Conservation (phyloP, 176 grass and related monocot genomes). For the maize (Zea mays) region Zm-B73-REFERENCE-NAM-5.0 NC_050105.1:64952501-64953000, state of each 20-base stretch:
- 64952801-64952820: slow-evolving; percentile 71
- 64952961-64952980: slow-evolving; percentile 83
- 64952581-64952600: slow-evolving; percentile 14
- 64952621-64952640: slow-evolving; percentile 61
- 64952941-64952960: slow-evolving; percentile 86
- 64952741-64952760: slow-evolving; percentile 8
- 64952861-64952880: neutral
- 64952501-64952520: neutral
- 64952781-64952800: slow-evolving; percentile 82
- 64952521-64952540: neutral
- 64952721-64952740: slow-evolving; percentile 5
- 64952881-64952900: slow-evolving; percentile 23
- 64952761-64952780: slow-evolving; percentile 62
- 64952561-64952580: neutral
- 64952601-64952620: slow-evolving; percentile 33
- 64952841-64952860: slow-evolving; percentile 71
- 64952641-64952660: slow-evolving; percentile 88
- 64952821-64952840: slow-evolving; percentile 88
- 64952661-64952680: slow-evolving; percentile 76
- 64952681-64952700: slow-evolving; percentile 17
- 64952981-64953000: slow-evolving; percentile 75
- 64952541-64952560: slow-evolving; percentile 12
- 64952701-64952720: slow-evolving; percentile 7
- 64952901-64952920: slow-evolving; percentile 41
- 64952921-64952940: slow-evolving; percentile 62